phyloP scores from a whole-genome alignment of 768 basidiomycete genomes.

The Rubroboletus pulcherrimus region DNA sequence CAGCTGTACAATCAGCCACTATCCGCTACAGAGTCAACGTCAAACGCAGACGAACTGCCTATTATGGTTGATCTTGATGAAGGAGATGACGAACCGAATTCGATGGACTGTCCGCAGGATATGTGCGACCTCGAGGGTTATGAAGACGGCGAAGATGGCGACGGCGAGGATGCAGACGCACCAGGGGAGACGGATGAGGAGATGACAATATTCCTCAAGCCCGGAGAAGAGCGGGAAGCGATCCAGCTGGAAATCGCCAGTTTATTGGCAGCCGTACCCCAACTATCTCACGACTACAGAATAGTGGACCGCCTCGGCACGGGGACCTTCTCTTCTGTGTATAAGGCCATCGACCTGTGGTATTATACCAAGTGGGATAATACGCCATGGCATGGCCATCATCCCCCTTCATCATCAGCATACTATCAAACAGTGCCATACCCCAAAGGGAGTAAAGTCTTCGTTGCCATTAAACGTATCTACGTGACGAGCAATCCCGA shows the following conservation, averaged over 20 bases:
- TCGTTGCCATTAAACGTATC: slow-evolving; percentile 94
- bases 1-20: slow-evolving; percentile 35
- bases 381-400: slow-evolving; percentile 63
- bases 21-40: slow-evolving; percentile 19
- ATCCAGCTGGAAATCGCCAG: slow-evolving; percentile 76
- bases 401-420: slow-evolving; percentile 60
- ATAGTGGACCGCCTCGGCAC: slow-evolving; percentile 91
- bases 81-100: slow-evolving; percentile 36
- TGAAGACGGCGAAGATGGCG: slow-evolving; percentile 34
- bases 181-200: slow-evolving; percentile 56
- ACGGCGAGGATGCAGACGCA: slow-evolving; percentile 34
- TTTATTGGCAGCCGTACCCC: slow-evolving; percentile 62
- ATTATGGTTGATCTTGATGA: slow-evolving; percentile 47
- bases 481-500: slow-evolving; percentile 95
- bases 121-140: slow-evolving; percentile 35
- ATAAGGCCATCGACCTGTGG: slow-evolving; percentile 85
- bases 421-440: slow-evolving; percentile 53
- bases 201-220: slow-evolving; percentile 51
- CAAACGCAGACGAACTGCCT: slow-evolving; percentile 24
- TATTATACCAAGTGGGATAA: slow-evolving; percentile 79
- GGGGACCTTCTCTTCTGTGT: slow-evolving; percentile 98
- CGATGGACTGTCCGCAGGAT: slow-evolving; percentile 36
- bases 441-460: slow-evolving; percentile 50
- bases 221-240: slow-evolving; percentile 65
- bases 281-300: slow-evolving; percentile 64